These are phyloP conservation scores for Ophiocordyceps sinensis DNA, from an alignment of 2,329 filamentous ascomycete species.

Conservation along the genomic window DNA sequence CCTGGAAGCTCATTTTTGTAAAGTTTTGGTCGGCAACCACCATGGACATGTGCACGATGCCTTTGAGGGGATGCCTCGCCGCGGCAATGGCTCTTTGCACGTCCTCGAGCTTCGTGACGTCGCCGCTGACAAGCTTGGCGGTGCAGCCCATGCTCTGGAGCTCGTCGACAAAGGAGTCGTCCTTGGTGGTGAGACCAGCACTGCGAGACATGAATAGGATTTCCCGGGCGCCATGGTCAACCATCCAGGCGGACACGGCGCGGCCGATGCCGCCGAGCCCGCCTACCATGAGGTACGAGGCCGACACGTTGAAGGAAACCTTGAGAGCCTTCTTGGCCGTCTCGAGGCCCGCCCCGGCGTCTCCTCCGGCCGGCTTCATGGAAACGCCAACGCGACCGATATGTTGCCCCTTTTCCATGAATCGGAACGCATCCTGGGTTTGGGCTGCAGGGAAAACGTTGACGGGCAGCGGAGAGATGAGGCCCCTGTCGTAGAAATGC, in stretches of 20 bases:
- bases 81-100: not conserved
- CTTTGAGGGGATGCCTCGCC: not conserved
- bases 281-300: slow-evolving; percentile 8
- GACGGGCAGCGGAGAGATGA: slow-evolving; percentile 3
- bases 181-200: not conserved
- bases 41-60: slow-evolving; percentile 11
- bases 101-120: slow-evolving; percentile 8
- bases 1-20: slow-evolving; percentile 1
- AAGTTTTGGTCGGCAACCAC: slow-evolving; percentile 4
- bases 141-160: not conserved
- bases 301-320: slow-evolving; percentile 1
- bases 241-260: slow-evolving; percentile 1
- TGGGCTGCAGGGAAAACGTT: slow-evolving; percentile 6
- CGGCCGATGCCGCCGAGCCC: not conserved
- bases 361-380: not conserved
- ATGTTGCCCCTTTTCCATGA: slow-evolving; percentile 8
- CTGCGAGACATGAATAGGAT: slow-evolving; percentile 3
- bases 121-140: slow-evolving; percentile 4
- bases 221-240: not conserved
- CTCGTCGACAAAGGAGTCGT: not conserved
- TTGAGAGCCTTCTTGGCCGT: not conserved
- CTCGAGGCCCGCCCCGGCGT: not conserved
- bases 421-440: slow-evolving; percentile 6
- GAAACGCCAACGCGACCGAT: slow-evolving; percentile 8
- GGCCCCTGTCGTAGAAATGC: not conserved